Conservation (phyloP, 2,329 filamentous ascomycete genomes). For the Botrytis elliptica region DNA sequence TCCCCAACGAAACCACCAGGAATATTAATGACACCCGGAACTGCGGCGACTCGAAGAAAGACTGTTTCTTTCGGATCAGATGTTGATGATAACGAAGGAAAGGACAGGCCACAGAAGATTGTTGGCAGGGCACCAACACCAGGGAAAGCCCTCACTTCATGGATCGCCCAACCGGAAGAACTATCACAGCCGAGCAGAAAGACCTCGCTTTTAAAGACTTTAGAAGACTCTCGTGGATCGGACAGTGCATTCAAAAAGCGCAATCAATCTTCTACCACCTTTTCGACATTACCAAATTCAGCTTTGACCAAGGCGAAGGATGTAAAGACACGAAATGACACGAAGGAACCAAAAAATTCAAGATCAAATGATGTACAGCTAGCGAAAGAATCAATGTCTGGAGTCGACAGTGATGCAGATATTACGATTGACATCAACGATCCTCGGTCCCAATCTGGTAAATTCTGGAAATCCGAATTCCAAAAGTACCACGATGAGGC, state of each 20-base stretch:
- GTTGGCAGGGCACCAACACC: constrained; percentile 34
- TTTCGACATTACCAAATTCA: constrained; percentile 15
- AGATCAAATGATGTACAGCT: constrained; percentile 26
- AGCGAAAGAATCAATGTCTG: constrained; percentile 27
- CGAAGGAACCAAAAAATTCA: constrained; percentile 14
- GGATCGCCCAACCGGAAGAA: constrained; percentile 28
- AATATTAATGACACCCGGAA: constrained; percentile 64
- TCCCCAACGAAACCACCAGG: constrained; percentile 43
- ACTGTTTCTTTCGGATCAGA: constrained; percentile 64
- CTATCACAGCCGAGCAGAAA: constrained; percentile 38
- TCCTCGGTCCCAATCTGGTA: constrained; percentile 71
- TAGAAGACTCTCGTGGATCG: constrained; percentile 45
- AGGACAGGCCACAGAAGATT: constrained; percentile 22
- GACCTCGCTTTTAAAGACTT: constrained; percentile 47
- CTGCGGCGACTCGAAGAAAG: constrained; percentile 58
- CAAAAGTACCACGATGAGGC: constrained; percentile 71
- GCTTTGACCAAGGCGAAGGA: constrained; percentile 2
- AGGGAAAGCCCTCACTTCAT: constrained; percentile 38
- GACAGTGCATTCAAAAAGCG: constrained; percentile 33
- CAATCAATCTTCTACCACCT: constrained; percentile 4
- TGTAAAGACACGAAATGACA: background rate
- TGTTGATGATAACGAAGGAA: constrained; percentile 41
- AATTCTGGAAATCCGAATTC: constrained; percentile 79
- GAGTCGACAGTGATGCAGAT: constrained; percentile 52
- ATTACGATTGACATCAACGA: constrained; percentile 70